These are phyloP conservation scores for Podospora fimiseda DNA, from an alignment of 495 filamentous ascomycete genomes.

Conservation along the genomic window DNA sequence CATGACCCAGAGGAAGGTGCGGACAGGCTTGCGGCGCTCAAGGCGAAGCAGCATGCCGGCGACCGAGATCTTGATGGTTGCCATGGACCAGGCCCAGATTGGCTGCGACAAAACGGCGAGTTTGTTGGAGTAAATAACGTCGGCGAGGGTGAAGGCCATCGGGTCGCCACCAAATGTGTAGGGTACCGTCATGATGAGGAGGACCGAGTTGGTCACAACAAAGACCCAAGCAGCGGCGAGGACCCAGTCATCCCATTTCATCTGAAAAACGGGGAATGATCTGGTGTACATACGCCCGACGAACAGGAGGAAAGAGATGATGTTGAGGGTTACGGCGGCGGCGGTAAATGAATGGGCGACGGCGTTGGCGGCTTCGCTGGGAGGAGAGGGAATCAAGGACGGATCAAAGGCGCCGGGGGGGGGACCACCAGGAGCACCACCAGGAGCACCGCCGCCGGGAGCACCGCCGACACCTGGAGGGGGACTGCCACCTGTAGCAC, in stretches of 20 bases:
- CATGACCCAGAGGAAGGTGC: slow-evolving; percentile 12
- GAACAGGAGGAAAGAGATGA: slow-evolving; percentile 15
- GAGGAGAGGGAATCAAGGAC: slow-evolving; percentile 9
- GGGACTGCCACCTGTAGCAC: not conserved
- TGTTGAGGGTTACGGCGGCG: slow-evolving; percentile 11
- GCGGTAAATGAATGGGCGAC: slow-evolving; percentile 8
- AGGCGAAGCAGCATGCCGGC: slow-evolving; percentile 17
- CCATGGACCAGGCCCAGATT: slow-evolving; percentile 18
- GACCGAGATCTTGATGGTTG: slow-evolving; percentile 16
- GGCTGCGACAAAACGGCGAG: slow-evolving; percentile 16
- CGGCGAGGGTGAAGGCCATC: slow-evolving; percentile 4
- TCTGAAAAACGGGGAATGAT: slow-evolving; percentile 7
- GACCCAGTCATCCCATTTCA: slow-evolving; percentile 19
- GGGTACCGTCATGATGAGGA: slow-evolving; percentile 11
- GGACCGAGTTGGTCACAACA: slow-evolving; percentile 9
- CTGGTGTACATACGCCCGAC: slow-evolving; percentile 8
- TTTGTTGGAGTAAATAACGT: slow-evolving; percentile 15
- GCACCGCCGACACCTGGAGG: too few relatives aligned
- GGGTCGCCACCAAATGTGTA: slow-evolving; percentile 14
- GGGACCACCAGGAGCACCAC: too few relatives aligned
- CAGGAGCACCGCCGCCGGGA: too few relatives aligned
- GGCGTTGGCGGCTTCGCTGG: slow-evolving; percentile 5
- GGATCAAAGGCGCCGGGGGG: slow-evolving; percentile 6
- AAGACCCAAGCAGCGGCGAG: slow-evolving; percentile 13
- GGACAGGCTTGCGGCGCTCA: slow-evolving; percentile 3